A percentile compares a stretch with the other conserved stretches of the same genome.
Conservation (phyloP, 2,329 filamentous ascomycete genomes). For the Trichoderma breve region DNA sequence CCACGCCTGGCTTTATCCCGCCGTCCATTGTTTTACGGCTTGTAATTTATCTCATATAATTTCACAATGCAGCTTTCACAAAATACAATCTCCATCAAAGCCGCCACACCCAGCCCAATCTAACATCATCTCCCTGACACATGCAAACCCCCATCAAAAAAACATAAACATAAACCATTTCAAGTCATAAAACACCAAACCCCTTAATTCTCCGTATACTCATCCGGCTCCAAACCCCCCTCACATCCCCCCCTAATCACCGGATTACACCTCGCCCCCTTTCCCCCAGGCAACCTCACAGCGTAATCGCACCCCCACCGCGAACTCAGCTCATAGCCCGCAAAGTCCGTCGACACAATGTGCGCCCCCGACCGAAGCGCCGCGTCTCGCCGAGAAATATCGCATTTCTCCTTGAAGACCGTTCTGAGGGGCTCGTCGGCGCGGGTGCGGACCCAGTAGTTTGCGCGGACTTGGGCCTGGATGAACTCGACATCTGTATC, state of each 20-base stretch:
- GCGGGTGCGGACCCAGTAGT: constrained; percentile 50
- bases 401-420: constrained; percentile 38
- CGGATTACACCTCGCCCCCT: constrained; percentile 35
- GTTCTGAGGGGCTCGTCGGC: constrained; percentile 47
- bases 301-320: constrained; percentile 48
- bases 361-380: constrained; percentile 49
- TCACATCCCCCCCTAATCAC: constrained; percentile 26
- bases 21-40: no score
- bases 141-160: not conserved
- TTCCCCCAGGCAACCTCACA: constrained; percentile 25
- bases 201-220: constrained; percentile 2
- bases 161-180: not conserved
- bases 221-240: constrained; percentile 21
- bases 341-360: constrained; percentile 50
- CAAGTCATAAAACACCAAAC: not conserved
- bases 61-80: not conserved
- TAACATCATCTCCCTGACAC: not conserved
- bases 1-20: not conserved
- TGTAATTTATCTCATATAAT: not conserved
- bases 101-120: not conserved
- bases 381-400: constrained; percentile 39
- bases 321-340: constrained; percentile 44
- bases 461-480: constrained; percentile 42
- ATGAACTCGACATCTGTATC: constrained; percentile 39
- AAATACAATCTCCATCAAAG: not conserved